Evolutionary conservation across 148 eudicot species (phyloP), one percentile per base, ranked within the genome.

Genomic region (Pouteria glomerata): DNA sequence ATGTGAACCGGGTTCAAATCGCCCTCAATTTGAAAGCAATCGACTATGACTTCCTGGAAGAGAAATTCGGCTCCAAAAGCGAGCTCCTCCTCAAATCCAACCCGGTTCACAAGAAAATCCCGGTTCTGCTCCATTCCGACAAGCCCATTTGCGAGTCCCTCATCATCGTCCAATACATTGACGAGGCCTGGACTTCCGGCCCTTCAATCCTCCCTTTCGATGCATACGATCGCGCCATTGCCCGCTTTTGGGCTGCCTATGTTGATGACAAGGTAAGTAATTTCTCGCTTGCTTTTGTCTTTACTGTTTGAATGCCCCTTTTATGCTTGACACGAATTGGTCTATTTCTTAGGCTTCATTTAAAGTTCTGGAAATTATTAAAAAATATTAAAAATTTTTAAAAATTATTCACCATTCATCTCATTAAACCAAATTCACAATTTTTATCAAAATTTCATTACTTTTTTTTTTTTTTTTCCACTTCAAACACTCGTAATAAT

Each of bases 51-150:
- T 86, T 80, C 31, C 6, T 77, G 0, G 58, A 30, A 31, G 83
- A 84, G 74, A 74, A 69, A 7, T 60, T 58, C 63, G 68, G 52
- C 0, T 33, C 73, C 11, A 88, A 90, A 50, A 82, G 90, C 41
- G 86, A 86, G 50, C 84, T 90, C 16, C 76, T 90, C 14, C 73
- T 90, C 0, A 82, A 82, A 77, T 76, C 85, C 7, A 88, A 90
- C 73, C 96, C 90, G 24, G 74, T 90, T 78, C 53, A 88, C 66
- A 82, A 88, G 81, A 90, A 88, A 65, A 75, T 90, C 62, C 96
- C 92, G 3, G 90, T 90, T 42, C 72, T 90, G 10, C 61, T 90
- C 47, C 89, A 88, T 76, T 62, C 63, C 24, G 85, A 67, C 35
- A 84, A 77, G 53, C 78, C 87, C 13, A 52, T 90, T 13, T 79